These are phyloP conservation scores for Botrytis aclada DNA, from an alignment of 2,329 filamentous ascomycete species.

Conservation along the genomic window DNA sequence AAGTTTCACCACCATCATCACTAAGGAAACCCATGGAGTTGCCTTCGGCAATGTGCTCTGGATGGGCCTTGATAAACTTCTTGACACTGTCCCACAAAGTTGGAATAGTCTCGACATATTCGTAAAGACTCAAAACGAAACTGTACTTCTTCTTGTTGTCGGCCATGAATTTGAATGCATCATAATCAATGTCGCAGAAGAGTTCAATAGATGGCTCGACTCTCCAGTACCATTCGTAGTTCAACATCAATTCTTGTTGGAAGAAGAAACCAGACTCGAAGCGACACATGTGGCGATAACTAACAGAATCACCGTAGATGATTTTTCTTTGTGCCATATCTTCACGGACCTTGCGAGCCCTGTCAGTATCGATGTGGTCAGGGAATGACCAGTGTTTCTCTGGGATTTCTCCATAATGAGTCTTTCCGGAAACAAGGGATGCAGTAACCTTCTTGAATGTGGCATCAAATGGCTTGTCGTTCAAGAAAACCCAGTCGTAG, in stretches of 20 bases:
- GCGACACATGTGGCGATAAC: slow-evolving; percentile 98
- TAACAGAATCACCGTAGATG: slow-evolving; percentile 96
- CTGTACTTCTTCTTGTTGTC: slow-evolving; percentile 98
- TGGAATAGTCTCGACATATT: slow-evolving; percentile 91
- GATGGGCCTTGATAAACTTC: slow-evolving; percentile 88
- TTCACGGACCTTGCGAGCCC: slow-evolving; percentile 83
- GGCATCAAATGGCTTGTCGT: slow-evolving; percentile 90
- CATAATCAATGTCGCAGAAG: slow-evolving; percentile 92
- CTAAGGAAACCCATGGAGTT: slow-evolving; percentile 92
- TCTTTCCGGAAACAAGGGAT: slow-evolving; percentile 86
- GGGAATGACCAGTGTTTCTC: slow-evolving; percentile 97
- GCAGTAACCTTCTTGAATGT: slow-evolving; percentile 90
- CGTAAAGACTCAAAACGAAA: slow-evolving; percentile 91
- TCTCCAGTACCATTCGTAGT: slow-evolving; percentile 99
- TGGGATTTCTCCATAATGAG: slow-evolving; percentile 85
- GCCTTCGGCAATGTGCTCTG: slow-evolving; percentile 77
- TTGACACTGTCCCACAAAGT: slow-evolving; percentile 94
- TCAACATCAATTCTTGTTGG: slow-evolving; percentile 85
- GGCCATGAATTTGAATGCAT: slow-evolving; percentile 94
- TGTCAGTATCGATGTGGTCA: slow-evolving; percentile 91
- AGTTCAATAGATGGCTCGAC: slow-evolving; percentile 97
- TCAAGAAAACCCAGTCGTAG: slow-evolving; percentile 99
- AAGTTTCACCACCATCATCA: slow-evolving; percentile 84
- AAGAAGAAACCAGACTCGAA: slow-evolving; percentile 99
- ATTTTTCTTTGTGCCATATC: slow-evolving; percentile 94